Base-by-base conservation (phyloP, 306 rosid species). In the Malus orientalis region DNA sequence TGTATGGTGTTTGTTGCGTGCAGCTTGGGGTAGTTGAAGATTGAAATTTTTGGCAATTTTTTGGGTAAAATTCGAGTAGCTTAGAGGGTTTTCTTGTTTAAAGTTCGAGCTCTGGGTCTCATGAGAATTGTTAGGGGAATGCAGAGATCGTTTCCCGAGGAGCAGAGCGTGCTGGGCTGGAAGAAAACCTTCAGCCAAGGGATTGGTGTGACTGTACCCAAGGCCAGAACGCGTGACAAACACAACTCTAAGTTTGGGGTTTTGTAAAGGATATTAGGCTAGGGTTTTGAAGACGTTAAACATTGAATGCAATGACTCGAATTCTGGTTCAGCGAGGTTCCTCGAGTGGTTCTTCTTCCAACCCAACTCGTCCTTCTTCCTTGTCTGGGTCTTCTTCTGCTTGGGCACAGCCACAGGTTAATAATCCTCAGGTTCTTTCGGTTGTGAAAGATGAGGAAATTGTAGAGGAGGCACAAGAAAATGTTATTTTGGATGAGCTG, bases 71-170 rank as follows among this genome's bases (percentile, higher is more conserved):
- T 89, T 89, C 87, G 83, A 92, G 79, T 81, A 71, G 82, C 88
- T 78, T 81, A 80, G 87, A 88, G 84, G 95, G 89, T 88, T 88
- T 89, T 87, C 84, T 91, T 91, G 87, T 88, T 89, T 91, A 83
- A 85, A 87, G 91, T 90, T 81, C 73, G 86, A 84, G 92, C 83
- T 86, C 84, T 89, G 90, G 91, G 96, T 95, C 99, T 95, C 89
- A 95, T 95, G 99, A 92, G 92, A 92, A 92, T 95, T 95, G 90
- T 89, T 84, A 88, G 97, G 99, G 99, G 97, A 92, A 92, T 95
- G 99, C 99, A 90, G 97, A 92, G 87, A 87, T 83, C 87, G 93
- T 89, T 86, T 92, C 84, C 92, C 84, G 88, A 82, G 92, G 91
- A 89, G 81, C 87, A 85, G 81, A 89, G 74, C 88, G 76, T 64